A percentile compares a stretch with the other conserved stretches of the same genome.
Evolutionary conservation across 305 asterid genomes (phyloP).

Genomic region (Caryopteris hybrid): DNA sequence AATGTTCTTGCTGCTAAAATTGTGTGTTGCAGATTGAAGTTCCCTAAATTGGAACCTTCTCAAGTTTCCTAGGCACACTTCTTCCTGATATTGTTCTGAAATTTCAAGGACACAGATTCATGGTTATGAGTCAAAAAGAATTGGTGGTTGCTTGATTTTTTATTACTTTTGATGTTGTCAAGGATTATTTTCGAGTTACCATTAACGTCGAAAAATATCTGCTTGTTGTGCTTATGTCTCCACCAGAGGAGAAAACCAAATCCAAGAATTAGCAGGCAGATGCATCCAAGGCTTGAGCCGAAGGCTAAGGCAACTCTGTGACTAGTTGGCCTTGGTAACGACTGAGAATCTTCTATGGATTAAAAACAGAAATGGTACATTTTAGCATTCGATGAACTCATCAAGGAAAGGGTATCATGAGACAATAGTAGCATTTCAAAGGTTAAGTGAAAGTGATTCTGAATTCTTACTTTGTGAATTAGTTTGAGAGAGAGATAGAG

Average conservation of each 20-base stretch:
- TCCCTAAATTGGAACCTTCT: conserved; percentile 71
- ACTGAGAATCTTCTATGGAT: conserved; percentile 30
- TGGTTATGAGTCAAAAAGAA: no score
- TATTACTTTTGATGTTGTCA: not conserved
- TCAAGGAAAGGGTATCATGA: no score
- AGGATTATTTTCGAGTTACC: conserved; percentile 33
- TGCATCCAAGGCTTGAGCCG: conserved; percentile 83
- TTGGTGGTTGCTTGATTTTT: no score
- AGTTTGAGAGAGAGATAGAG: conserved; percentile 45
- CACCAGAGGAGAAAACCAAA: conserved; percentile 75
- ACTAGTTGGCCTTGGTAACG: conserved; percentile 33
- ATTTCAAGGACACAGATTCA: not conserved
- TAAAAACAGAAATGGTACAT: not conserved
- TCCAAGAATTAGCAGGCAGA: conserved; percentile 66
- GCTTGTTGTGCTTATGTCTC: conserved; percentile 74
- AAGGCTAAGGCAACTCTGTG: conserved; percentile 71
- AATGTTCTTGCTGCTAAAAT: conserved; percentile 81
- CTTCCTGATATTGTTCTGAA: conserved; percentile 71
- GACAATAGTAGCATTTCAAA: no score
- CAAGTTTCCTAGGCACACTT: conserved; percentile 69
- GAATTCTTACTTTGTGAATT: conserved; percentile 55
- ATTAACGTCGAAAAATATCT: conserved; percentile 64
- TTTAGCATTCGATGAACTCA: not conserved
- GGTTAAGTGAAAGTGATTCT: not conserved
- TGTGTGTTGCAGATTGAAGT: conserved; percentile 74